Percentiles rank a stretch among this genome's conserved stretches.
These are phyloP conservation scores for Acrocalymma vagum DNA, from an alignment of 2,329 filamentous ascomycete genomes.

Conservation along the genomic window DNA sequence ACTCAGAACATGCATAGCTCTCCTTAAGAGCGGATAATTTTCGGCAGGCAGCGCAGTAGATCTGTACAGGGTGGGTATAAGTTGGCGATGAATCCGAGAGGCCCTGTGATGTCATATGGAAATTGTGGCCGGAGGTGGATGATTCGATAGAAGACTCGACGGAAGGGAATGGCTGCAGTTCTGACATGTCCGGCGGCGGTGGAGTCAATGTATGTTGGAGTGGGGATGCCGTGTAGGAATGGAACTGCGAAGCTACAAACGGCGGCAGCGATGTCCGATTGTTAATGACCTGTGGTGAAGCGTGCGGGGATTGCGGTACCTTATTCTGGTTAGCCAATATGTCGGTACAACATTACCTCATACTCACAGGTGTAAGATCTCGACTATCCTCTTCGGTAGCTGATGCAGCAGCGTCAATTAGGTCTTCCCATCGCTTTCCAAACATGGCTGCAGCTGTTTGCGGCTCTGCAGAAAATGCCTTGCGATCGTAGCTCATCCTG, in stretches of 20 bases:
- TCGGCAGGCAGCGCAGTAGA: constrained; percentile 91
- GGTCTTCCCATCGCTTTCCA: constrained; percentile 93
- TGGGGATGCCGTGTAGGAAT: constrained; percentile 85
- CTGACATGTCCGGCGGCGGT: constrained; percentile 61
- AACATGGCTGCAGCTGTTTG: constrained; percentile 74
- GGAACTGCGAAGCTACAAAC: constrained; percentile 59
- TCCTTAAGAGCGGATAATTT: constrained; percentile 79
- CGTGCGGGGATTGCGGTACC: constrained; percentile 60
- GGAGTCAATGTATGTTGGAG: constrained; percentile 91
- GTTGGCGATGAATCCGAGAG: constrained; percentile 68
- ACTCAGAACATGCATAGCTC: constrained; percentile 94
- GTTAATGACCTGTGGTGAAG: constrained; percentile 59
- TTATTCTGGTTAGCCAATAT: constrained; percentile 35
- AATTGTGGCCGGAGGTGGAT: constrained; percentile 75
- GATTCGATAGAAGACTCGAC: constrained; percentile 80
- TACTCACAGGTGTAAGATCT: constrained; percentile 84
- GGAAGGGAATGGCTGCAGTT: constrained; percentile 80
- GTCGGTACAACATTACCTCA: no score
- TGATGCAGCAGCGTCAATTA: constrained; percentile 93
- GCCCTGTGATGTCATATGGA: constrained; percentile 64
- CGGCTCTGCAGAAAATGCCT: constrained; percentile 87
- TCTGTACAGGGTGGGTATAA: constrained; percentile 68
- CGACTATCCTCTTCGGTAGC: constrained; percentile 90
- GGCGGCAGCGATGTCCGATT: constrained; percentile 69
- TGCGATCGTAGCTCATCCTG: constrained; percentile 77